Evolutionary conservation across 1,139 yeast species (phyloP).

Genomic region (Pichia kudriavzevii): DNA sequence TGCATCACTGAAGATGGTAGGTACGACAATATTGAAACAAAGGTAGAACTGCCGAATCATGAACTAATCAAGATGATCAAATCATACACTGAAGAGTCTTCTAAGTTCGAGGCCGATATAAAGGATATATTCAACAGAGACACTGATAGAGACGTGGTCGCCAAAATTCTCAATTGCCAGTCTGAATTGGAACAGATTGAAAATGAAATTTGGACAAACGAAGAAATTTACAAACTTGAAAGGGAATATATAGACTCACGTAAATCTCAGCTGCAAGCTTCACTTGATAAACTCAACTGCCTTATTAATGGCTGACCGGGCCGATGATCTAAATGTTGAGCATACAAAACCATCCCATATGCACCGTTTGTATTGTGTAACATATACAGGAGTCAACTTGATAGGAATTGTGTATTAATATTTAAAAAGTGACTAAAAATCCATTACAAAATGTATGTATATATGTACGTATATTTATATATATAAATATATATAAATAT

Average conservation of each 20-base stretch:
- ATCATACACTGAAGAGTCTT: constrained; percentile 3
- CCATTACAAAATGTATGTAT: neutral
- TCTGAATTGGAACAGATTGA: constrained; percentile 2
- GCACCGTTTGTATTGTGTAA: too few species aligned
- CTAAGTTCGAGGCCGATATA: constrained; percentile 3
- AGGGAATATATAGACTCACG: constrained; percentile 6
- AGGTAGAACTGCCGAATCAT: neutral
- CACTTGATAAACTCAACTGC: constrained; percentile 11
- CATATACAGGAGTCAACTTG: too few species aligned
- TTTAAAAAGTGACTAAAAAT: too few species aligned
- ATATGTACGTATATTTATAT: neutral
- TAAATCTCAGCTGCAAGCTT: constrained; percentile 9
- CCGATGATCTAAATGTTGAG: too few species aligned
- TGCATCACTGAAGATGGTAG: neutral
- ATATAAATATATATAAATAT: neutral
- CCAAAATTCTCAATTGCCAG: neutral
- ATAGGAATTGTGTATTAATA: neutral
- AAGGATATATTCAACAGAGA: neutral
- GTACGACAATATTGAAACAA: constrained; percentile 1
- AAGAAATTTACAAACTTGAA: constrained; percentile 7
- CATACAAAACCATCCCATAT: too few species aligned
- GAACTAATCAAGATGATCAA: constrained; percentile 6
- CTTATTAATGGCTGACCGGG: too few species aligned
- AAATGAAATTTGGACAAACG: constrained; percentile 9
- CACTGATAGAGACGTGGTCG: neutral